Evolutionary conservation across 2,329 filamentous ascomycete species (phyloP), one percentile per base, ranked within the genome.

Genomic region (Myotisia sp.): DNA sequence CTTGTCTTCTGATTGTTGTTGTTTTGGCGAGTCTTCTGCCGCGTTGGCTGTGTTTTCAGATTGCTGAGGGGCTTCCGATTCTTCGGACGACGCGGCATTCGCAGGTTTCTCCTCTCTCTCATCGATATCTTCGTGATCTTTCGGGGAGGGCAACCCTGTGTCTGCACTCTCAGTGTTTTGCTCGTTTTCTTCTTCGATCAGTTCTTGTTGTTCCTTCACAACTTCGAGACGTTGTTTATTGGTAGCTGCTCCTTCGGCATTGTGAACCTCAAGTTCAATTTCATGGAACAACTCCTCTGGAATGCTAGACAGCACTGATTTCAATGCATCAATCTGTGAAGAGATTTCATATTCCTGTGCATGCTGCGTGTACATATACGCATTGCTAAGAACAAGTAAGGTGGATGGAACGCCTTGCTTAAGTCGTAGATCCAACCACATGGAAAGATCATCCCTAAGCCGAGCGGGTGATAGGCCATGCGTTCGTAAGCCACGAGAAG

Each of bases 221-320:
- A 98, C 90, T 65, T 98, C 90, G 26, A 98, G 79, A 56, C 90
- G 80, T 68, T 95, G 90, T 71, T 92, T 94, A 73, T 98, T 98
- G 45, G 90, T 98, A 16, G 90, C 90, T 7, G 86, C 87, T 41
- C 90, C 90, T 63, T 98, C 90, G 31, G 87, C 86, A 41, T 79
- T 92, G 68, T 94, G 84, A 6, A 98, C 85, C 64, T 98, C 90
- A 20, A 98, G 79, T 62, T 95, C 90, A 43, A 98, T 94, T 66
- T 98, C 90, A 68, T 98, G 90, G 81, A 92, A 98, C 26, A 98
- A 70, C 59, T 98, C 90, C 60, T 98, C 90, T 3, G 90, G 90
- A 42, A 98, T 95, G 40, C 81, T 86, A 26, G 83, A 92, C 26
- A 98, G 67, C 4, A 98, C 90, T 36, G 85, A 82, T 40, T 86